These are phyloP conservation scores for Neostapfia colusana DNA, from an alignment of 176 grass and related monocot genomes.

Conservation along the genomic window DNA sequence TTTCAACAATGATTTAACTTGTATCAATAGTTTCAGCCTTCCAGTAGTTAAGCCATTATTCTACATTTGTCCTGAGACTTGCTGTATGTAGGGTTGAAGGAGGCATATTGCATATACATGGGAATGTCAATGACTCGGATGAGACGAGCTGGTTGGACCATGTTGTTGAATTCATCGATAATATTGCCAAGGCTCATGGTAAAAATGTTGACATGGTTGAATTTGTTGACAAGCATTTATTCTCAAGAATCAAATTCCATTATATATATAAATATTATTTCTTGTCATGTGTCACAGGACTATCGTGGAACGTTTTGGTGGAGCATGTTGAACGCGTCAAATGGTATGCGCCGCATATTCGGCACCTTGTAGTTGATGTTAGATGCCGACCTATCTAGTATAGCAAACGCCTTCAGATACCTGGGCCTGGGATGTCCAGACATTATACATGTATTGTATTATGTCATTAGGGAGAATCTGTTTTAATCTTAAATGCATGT, in stretches of 20 bases:
- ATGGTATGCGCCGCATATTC: constrained; percentile 89
- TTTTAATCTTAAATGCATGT: constrained; percentile 23
- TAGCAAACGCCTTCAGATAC: not conserved
- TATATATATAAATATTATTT: not conserved
- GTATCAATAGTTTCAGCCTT: not conserved
- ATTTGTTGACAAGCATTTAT: constrained; percentile 14
- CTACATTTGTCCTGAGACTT: constrained; percentile 13
- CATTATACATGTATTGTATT: constrained; percentile 2
- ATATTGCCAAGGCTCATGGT: constrained; percentile 61
- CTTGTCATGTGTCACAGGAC: constrained; percentile 39
- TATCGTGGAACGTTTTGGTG: constrained; percentile 58
- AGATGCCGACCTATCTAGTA: constrained; percentile 45
- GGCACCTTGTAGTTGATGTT: constrained; percentile 81
- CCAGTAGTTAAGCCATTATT: not conserved
- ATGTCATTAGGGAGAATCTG: not conserved
- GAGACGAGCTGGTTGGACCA: constrained; percentile 61
- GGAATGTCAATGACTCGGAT: constrained; percentile 77
- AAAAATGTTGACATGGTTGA: not conserved
- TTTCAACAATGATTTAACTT: too few relatives aligned
- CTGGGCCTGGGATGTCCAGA: not conserved
- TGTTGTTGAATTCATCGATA: constrained; percentile 64
- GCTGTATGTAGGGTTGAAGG: constrained; percentile 50
- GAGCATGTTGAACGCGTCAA: constrained; percentile 77
- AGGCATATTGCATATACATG: constrained; percentile 81
- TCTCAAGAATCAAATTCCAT: not conserved